These are phyloP conservation scores for Calonectria naviculata DNA, from an alignment of 2,329 filamentous ascomycete species.

Conservation along the genomic window DNA sequence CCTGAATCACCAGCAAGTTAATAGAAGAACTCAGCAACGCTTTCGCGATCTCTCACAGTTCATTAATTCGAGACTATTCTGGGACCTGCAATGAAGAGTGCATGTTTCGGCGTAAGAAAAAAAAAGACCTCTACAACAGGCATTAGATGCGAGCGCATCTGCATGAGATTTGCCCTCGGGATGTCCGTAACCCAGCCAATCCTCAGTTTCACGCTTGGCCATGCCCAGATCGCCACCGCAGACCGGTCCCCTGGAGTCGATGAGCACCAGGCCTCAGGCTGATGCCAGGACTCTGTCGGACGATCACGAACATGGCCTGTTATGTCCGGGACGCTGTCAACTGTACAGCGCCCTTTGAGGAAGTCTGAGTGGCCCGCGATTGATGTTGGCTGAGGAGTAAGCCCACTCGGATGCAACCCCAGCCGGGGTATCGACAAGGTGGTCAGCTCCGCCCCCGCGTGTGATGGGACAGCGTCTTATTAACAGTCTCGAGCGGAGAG, in stretches of 20 bases:
- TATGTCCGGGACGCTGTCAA: background rate
- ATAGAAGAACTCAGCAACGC: no score
- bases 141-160: background rate
- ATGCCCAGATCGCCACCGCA: background rate
- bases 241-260: background rate
- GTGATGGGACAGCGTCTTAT: background rate
- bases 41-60: no score
- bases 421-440: background rate
- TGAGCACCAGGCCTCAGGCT: background rate
- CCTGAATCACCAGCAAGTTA: background rate
- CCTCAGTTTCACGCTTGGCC: background rate
- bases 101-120: background rate
- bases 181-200: background rate
- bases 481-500: background rate
- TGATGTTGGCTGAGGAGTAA: background rate
- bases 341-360: background rate
- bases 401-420: slow-evolving; percentile 9
- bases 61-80: background rate
- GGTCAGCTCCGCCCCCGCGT: background rate
- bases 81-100: background rate
- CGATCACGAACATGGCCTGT: background rate
- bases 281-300: background rate
- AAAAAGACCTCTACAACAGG: background rate
- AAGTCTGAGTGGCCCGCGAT: background rate
- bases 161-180: background rate